phyloP scores from a whole-genome alignment of 768 basidiomycete genomes.

The Lanmaoa pseudosensibilis region DNA sequence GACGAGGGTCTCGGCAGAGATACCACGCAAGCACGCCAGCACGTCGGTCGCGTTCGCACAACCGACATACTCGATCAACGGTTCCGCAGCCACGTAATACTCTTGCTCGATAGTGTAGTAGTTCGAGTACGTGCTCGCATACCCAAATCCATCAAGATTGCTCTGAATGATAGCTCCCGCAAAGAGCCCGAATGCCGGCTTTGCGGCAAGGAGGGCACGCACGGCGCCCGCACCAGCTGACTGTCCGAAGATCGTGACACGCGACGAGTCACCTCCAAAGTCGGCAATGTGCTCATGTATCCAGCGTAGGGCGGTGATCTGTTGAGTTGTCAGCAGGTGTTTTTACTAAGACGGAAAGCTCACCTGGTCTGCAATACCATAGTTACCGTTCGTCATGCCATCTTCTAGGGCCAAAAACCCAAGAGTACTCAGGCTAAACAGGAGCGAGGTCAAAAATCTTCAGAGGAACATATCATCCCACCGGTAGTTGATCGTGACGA shows the following conservation, averaged over 20 bases:
- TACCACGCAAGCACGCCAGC: constrained; percentile 4
- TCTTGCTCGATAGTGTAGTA: constrained; percentile 49
- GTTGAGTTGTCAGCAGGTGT: not conserved
- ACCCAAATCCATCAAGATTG: constrained; percentile 50
- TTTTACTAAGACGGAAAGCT: not conserved
- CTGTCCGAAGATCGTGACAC: constrained; percentile 55
- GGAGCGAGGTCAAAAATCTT: not conserved
- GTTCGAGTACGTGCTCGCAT: constrained; percentile 48
- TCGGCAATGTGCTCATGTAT: constrained; percentile 51
- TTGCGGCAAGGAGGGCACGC: constrained; percentile 37
- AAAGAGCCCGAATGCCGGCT: constrained; percentile 40
- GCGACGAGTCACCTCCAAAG: constrained; percentile 60
- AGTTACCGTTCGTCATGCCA: constrained; percentile 13
- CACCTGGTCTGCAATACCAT: constrained; percentile 13
- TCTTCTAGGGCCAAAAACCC: constrained; percentile 10
- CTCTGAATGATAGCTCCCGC: constrained; percentile 44
- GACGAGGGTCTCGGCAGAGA: constrained; percentile 8
- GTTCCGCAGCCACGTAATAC: constrained; percentile 32
- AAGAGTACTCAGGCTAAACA: not conserved
- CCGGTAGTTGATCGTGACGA: constrained; percentile 41
- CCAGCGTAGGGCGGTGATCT: constrained; percentile 39
- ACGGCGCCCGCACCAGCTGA: constrained; percentile 52
- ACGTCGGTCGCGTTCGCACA: constrained; percentile 29
- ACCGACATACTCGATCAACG: constrained; percentile 40
- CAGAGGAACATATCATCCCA: not conserved